phyloP scores from a whole-genome alignment of 495 filamentous ascomycete species.

The Aspergillus hancockii region DNA sequence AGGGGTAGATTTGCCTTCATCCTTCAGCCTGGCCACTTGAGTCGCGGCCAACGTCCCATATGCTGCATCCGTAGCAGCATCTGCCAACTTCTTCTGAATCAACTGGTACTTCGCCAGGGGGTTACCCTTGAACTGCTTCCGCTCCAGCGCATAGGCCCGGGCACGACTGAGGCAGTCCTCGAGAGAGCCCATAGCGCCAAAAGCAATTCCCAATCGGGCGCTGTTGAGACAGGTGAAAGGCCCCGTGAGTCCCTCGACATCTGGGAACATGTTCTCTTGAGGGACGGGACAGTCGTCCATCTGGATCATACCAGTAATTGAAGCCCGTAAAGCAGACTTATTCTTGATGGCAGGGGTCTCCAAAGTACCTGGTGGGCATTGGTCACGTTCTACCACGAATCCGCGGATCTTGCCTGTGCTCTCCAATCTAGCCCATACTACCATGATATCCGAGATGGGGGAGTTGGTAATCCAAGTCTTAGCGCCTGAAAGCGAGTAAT shows the following conservation, averaged over 20 bases:
- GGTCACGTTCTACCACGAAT: conserved; percentile 79
- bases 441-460: conserved; percentile 84
- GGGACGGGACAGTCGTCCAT: conserved; percentile 88
- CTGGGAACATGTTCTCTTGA: conserved; percentile 89
- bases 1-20: conserved; percentile 79
- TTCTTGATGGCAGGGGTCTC: conserved; percentile 94
- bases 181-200: conserved; percentile 88
- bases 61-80: conserved; percentile 86
- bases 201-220: conserved; percentile 89
- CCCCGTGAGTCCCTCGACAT: conserved; percentile 82
- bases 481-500: conserved; percentile 75
- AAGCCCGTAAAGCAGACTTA: conserved; percentile 90
- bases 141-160: conserved; percentile 82
- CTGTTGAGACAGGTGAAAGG: conserved; percentile 95
- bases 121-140: conserved; percentile 96
- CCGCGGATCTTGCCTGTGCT: conserved; percentile 93
- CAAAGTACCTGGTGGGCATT: conserved; percentile 82
- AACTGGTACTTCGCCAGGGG: conserved; percentile 96
- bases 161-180: conserved; percentile 85
- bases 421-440: conserved; percentile 94
- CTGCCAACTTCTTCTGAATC: conserved; percentile 96
- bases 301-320: conserved; percentile 97
- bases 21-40: conserved; percentile 92
- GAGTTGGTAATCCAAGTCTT: conserved; percentile 99
- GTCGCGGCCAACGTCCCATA: conserved; percentile 84